phyloP scores from a whole-genome alignment of 208 protist species.

The Herpetomonas samuelpessoai region DNA sequence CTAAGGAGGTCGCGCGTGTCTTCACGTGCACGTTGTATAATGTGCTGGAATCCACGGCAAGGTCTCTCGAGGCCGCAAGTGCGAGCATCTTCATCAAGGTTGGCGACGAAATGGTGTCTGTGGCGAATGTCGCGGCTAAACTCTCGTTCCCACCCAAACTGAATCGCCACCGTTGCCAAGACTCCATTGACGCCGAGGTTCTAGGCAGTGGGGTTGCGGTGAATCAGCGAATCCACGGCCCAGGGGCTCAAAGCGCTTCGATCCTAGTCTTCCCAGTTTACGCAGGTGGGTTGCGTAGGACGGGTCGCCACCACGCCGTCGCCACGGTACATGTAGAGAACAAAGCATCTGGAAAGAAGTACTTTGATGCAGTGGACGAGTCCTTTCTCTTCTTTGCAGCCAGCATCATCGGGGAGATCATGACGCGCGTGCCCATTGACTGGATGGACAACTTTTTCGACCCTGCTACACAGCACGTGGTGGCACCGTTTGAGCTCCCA shows the following conservation, averaged over 20 bases:
- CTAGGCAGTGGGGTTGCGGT: conserved; percentile 81
- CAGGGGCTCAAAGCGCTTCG: conserved; percentile 27
- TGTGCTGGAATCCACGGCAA: conserved; percentile 56
- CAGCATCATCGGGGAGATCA: conserved; percentile 66
- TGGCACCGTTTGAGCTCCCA: conserved; percentile 66
- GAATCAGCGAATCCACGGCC: conserved; percentile 58
- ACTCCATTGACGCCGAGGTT: conserved; percentile 73
- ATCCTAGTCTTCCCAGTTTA: conserved; percentile 49
- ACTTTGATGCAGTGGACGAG: conserved; percentile 69
- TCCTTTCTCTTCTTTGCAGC: conserved; percentile 51
- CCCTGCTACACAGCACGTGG: conserved; percentile 80
- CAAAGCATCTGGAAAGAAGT: conserved; percentile 36
- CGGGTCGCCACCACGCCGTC: conserved; percentile 17
- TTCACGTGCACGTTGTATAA: conserved; percentile 78
- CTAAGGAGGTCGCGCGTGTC: conserved; percentile 61
- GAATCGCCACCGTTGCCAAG: conserved; percentile 61
- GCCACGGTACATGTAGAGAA: conserved; percentile 77
- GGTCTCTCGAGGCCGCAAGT: conserved; percentile 47
- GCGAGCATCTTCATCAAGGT: conserved; percentile 73
- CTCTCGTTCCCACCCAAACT: conserved; percentile 77
- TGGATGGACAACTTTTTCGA: conserved; percentile 81
- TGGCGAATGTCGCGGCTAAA: conserved; percentile 68
- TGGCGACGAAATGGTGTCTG: conserved; percentile 79
- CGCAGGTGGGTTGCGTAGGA: background rate
- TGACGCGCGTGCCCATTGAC: conserved; percentile 72